Percentiles rank a stretch among this genome's conserved stretches.
phyloP scores from a whole-genome alignment of 1,284 basidiomycete species.

The Phaffia rhodozyma region DNA sequence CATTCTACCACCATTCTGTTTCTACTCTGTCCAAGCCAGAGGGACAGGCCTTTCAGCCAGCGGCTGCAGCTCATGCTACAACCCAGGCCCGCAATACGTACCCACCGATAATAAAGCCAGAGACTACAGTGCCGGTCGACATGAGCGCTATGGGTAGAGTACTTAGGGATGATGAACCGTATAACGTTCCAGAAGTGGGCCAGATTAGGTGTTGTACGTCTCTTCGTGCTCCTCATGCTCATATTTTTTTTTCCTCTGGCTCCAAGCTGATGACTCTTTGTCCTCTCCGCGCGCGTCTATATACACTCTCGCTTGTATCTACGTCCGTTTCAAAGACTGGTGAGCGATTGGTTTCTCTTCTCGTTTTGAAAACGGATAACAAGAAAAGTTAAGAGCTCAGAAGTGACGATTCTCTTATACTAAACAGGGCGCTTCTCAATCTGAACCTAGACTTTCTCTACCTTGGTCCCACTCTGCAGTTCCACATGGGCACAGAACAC shows the following conservation, averaged over 20 bases:
- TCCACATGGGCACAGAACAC: slow-evolving; percentile 12
- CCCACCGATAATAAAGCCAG: not conserved
- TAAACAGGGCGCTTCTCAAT: slow-evolving; percentile 7
- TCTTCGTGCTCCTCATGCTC: not conserved
- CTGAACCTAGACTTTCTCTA: slow-evolving; percentile 16
- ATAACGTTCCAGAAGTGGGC: slow-evolving; percentile 4
- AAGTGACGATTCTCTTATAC: not conserved
- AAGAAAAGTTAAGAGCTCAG: not conserved
- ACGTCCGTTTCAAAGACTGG: not conserved
- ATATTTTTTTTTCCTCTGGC: not conserved
- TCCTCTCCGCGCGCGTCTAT: too few relatives aligned
- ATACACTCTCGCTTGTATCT: not conserved
- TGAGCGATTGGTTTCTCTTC: not conserved
- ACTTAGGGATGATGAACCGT: not conserved
- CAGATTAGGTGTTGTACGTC: slow-evolving; percentile 12
- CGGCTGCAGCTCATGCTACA: not conserved
- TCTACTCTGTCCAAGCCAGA: not conserved
- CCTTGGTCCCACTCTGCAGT: slow-evolving; percentile 13
- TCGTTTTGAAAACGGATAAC: not conserved
- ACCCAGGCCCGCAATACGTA: too few relatives aligned
- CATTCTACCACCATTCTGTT: not conserved
- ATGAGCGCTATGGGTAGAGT: slow-evolving; percentile 4
- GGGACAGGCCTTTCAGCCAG: too few relatives aligned
- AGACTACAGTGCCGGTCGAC: not conserved
- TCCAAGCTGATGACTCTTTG: too few relatives aligned